A percentile compares a stretch with the other conserved stretches of the same genome.
These are phyloP conservation scores for Helianthus tuberosus DNA, from an alignment of 129 eudicot species.

Conservation along the genomic window DNA sequence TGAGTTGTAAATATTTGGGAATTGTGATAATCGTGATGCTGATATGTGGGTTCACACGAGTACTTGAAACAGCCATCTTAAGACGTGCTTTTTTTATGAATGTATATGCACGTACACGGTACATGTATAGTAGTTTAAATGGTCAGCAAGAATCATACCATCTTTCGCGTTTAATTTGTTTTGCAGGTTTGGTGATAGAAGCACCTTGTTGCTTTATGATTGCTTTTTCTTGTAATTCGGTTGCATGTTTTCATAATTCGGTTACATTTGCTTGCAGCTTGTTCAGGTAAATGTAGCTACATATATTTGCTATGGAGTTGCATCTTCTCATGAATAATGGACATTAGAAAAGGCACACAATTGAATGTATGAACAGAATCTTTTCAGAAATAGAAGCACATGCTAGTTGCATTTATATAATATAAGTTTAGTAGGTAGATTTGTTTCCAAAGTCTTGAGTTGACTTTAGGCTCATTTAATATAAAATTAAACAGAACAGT, in stretches of 20 bases:
- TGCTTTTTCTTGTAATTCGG: conserved; percentile 14
- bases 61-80: too few species aligned
- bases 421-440: not conserved
- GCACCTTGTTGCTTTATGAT: conserved; percentile 1
- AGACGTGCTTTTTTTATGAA: too few species aligned
- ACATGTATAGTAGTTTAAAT: too few species aligned
- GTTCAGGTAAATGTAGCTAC: not conserved
- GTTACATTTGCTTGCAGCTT: not conserved
- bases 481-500: not conserved
- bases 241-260: conserved; percentile 1
- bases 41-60: too few species aligned
- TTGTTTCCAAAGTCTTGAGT: conserved; percentile 1
- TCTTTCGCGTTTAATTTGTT: conserved; percentile 3
- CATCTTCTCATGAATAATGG: not conserved
- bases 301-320: not conserved
- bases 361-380: not conserved
- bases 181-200: conserved; percentile 14
- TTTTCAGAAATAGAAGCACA: not conserved
- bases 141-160: too few species aligned
- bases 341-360: not conserved
- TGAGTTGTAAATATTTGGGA: not conserved
- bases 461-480: not conserved
- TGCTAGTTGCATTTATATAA: not conserved
- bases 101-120: too few species aligned
- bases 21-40: not conserved